Base-by-base conservation (phyloP, 768 basidiomycete species). In the Pleurotus djamor region DNA sequence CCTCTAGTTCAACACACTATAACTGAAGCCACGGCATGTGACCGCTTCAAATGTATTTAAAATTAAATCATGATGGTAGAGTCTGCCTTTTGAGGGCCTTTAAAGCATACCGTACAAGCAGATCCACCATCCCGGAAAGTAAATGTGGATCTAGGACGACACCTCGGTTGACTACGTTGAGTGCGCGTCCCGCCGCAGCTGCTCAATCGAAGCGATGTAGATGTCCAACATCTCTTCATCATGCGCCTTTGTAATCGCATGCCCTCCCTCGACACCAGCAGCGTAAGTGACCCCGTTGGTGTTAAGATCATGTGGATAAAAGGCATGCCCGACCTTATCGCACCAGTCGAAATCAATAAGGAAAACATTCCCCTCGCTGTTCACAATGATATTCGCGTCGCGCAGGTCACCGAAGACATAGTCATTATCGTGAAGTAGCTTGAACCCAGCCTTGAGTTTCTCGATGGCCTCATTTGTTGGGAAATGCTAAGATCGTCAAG, bases 341-440 rank as follows among this genome's bases (percentile, higher is more conserved):
- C 52, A 16, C 52, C 52, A 55, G 37, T 41, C 52, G 28, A 55
- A 55, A 38, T 55, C 52, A 43, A 55, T 55, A 3, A 55, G 16
- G 14, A 41, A 14, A 41, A 38, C 37, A 28, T 16, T 13, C n/a
- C 52, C 14, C 13, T 14, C 13, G 34, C 8, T 38, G 43, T 55
- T 38, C 9, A 55, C n/a, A 38, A 55, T 8, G 21, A 55, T 41
- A 13, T 55, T 55, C 32, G 52, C 52, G 2, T 17, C n/a, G 52
- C 52, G 52, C 36, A 55, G 43, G 28, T 55, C 52, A 7, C 52
- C 52, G n/a, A 38, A 55, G 14, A 55, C 52, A 55, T 55, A 55
- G 8, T 36, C 38, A 8, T 38, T 14, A 4, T 13, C 52, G 32
- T 55, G 52, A 13, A 55, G 36, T 21, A n/a, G 38, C 7, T 16